Evolutionary conservation across 192 early-diverging fungal species (phyloP).

Genomic region (Podila epigama): DNA sequence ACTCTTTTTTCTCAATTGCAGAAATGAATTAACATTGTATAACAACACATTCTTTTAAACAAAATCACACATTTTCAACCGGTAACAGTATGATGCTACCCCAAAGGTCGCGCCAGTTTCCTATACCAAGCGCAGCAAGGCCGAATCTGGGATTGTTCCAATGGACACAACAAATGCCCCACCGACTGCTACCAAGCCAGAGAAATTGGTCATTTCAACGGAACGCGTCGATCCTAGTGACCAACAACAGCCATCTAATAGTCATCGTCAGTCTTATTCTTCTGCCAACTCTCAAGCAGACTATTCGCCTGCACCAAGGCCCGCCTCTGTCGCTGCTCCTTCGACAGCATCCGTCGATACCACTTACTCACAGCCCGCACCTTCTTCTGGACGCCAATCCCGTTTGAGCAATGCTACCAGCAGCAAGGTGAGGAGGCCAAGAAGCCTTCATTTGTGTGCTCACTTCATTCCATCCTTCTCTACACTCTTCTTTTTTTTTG

Average conservation of each 20-base stretch:
- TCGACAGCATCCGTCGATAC: background rate
- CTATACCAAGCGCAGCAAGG: constrained; percentile 9
- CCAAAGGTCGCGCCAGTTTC: background rate
- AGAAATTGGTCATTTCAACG: background rate
- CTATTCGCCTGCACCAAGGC: background rate
- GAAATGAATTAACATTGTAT: no score
- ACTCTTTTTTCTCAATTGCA: no score
- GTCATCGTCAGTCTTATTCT: background rate
- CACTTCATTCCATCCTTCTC: background rate
- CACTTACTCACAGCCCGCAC: constrained; percentile 11
- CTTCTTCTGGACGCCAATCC: constrained; percentile 38
- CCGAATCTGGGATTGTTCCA: background rate
- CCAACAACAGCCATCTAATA: constrained; percentile 10
- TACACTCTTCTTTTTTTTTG: background rate
- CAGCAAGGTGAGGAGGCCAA: constrained; percentile 31
- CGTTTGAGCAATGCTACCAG: constrained; percentile 25
- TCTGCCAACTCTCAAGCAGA: background rate
- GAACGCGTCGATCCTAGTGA: constrained; percentile 1
- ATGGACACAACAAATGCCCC: background rate
- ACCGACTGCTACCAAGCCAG: background rate
- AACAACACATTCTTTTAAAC: background rate
- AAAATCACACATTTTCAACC: background rate
- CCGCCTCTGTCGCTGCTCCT: background rate
- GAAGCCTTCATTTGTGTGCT: no score
- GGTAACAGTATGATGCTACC: background rate